Evolutionary conservation across 805 yeast genomes (phyloP).

Genomic region (Kodamaea laetipori): DNA sequence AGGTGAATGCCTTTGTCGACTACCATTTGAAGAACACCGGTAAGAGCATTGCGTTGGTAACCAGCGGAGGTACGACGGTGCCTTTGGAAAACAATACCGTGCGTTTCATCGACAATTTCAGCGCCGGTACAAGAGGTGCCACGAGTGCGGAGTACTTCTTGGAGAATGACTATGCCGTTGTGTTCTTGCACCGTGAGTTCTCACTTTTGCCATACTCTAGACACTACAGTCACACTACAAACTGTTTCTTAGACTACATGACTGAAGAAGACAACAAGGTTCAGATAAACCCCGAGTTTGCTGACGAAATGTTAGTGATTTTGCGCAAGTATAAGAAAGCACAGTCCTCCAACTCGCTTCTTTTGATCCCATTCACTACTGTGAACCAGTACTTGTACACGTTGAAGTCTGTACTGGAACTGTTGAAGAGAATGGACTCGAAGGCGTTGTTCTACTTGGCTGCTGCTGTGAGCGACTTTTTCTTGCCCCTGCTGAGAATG

Average conservation of each 20-base stretch:
- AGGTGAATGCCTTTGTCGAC: constrained; percentile 62
- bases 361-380: constrained; percentile 87
- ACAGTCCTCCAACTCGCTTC: constrained; percentile 51
- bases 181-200: constrained; percentile 89
- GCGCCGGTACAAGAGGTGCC: constrained; percentile 98
- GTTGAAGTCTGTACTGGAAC: constrained; percentile 62
- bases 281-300: constrained; percentile 61
- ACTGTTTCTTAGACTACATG: constrained; percentile 85
- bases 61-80: constrained; percentile 97
- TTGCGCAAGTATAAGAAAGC: constrained; percentile 58
- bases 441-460: constrained; percentile 83
- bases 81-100: constrained; percentile 97
- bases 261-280: constrained; percentile 56
- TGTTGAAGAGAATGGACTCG: constrained; percentile 55
- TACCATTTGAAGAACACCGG: constrained; percentile 47
- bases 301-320: constrained; percentile 59
- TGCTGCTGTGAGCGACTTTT: constrained; percentile 97
- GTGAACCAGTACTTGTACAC: constrained; percentile 93
- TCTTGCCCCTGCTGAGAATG: constrained; percentile 78
- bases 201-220: constrained; percentile 91
- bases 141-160: constrained; percentile 91
- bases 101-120: constrained; percentile 92
- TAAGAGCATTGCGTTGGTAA: constrained; percentile 73
- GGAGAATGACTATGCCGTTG: constrained; percentile 85
- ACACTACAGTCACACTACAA: constrained; percentile 80